phyloP scores from a whole-genome alignment of 116 monocot species.

The Cymodocea nodosa region DNA sequence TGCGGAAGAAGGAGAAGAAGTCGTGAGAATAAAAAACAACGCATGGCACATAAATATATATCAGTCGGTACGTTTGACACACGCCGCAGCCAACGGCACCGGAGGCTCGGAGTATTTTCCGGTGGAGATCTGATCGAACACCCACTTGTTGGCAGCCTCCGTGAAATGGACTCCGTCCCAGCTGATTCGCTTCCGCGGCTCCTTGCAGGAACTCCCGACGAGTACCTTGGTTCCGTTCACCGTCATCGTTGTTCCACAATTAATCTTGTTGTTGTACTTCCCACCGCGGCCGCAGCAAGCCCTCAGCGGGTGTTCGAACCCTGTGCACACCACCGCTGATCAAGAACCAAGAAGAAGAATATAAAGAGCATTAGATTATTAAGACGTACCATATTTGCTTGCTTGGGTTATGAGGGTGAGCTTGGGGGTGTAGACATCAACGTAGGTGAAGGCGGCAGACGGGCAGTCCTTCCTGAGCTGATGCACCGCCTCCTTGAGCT shows the following conservation, averaged over 20 bases:
- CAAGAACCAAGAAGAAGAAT: no score
- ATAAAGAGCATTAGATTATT: not conserved
- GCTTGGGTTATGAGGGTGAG: slow-evolving; percentile 35
- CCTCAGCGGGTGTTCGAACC: slow-evolving; percentile 5
- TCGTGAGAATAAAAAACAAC: no score
- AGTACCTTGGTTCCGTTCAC: slow-evolving; percentile 7
- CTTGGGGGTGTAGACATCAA: slow-evolving; percentile 43
- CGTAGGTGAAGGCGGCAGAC: slow-evolving; percentile 23
- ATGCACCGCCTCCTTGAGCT: slow-evolving; percentile 32
- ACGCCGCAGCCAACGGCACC: slow-evolving; percentile 6
- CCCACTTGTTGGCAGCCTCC: slow-evolving; percentile 13
- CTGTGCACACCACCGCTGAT: not conserved
- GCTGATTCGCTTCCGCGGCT: not conserved
- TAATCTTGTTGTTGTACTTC: slow-evolving; percentile 9
- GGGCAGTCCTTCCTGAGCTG: slow-evolving; percentile 30
- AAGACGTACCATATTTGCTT: slow-evolving; percentile 18
- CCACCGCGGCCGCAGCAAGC: slow-evolving; percentile 9
- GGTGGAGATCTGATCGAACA: slow-evolving; percentile 12
- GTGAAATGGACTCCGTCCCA: slow-evolving; percentile 18
- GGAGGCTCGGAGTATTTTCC: slow-evolving; percentile 19
- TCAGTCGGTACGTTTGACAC: not conserved
- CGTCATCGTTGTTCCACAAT: not conserved
- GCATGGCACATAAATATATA: no score
- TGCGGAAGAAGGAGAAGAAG: no score
- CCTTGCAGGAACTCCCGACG: slow-evolving; percentile 5